Conservation (phyloP, 2,329 filamentous ascomycete genomes). For the Polytolypa hystricis region DNA sequence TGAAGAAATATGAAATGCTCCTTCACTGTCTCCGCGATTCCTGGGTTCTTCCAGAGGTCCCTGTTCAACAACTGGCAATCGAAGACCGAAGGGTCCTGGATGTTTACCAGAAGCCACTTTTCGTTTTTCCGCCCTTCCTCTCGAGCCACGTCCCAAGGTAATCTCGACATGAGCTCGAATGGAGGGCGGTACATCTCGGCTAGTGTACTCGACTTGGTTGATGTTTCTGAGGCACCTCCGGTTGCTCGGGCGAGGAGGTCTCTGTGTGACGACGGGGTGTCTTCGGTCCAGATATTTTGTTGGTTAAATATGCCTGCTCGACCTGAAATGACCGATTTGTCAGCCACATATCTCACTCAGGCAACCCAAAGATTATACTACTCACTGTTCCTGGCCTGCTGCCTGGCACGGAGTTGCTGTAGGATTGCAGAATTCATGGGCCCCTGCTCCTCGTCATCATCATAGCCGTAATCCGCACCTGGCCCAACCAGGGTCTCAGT, state of each 20-base stretch:
- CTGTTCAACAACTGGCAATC: slow-evolving; percentile 89
- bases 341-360: not conserved
- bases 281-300: slow-evolving; percentile 47
- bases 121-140: slow-evolving; percentile 74
- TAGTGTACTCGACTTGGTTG: slow-evolving; percentile 63
- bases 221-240: slow-evolving; percentile 53
- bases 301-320: slow-evolving; percentile 62
- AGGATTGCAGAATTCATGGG: slow-evolving; percentile 53
- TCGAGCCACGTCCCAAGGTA: slow-evolving; percentile 75
- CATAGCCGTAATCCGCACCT: slow-evolving; percentile 38
- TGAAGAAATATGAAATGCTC: slow-evolving; percentile 96
- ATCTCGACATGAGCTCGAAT: slow-evolving; percentile 71
- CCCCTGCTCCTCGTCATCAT: slow-evolving; percentile 45
- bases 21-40: slow-evolving; percentile 65
- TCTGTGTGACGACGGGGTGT: slow-evolving; percentile 37
- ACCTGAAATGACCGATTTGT: too few relatives aligned
- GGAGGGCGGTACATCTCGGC: slow-evolving; percentile 89
- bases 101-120: slow-evolving; percentile 93
- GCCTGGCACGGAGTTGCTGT: slow-evolving; percentile 49
- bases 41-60: slow-evolving; percentile 85
- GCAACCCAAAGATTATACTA: slow-evolving; percentile 4
- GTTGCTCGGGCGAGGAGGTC: slow-evolving; percentile 49
- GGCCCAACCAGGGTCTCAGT: slow-evolving; percentile 85
- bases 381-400: slow-evolving; percentile 25
- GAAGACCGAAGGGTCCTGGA: slow-evolving; percentile 88